Base-by-base conservation (phyloP, 2,329 filamentous ascomycete genomes). In the Hypoxylon sp. region DNA sequence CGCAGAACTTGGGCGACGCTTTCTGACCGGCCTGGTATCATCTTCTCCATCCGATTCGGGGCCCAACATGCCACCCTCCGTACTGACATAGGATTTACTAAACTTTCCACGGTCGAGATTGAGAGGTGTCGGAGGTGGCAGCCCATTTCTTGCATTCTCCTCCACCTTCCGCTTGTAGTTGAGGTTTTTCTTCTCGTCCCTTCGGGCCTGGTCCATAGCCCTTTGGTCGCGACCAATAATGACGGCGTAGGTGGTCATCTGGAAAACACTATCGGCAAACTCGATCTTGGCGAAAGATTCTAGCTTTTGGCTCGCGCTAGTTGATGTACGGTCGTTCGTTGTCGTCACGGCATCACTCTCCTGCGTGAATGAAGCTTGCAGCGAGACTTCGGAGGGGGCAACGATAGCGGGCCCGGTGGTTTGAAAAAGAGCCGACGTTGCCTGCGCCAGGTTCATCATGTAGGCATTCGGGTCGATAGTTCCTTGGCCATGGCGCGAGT, bases 181-280 rank as follows among this genome's bases (percentile, higher is more conserved):
- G 27, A 77, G 74, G 23, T 73, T 70, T 23, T 76, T 73, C 53
- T 72, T 77, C 64, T 80, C 77, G 51, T 83, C 77, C 46, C 73
- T 73, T 32, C 77, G 75, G 15, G 82, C 82, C 60, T 81, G 77
- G 45, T 78, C 72, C 58, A 83, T 71, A 7, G 84, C 84, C 42
- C 77, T 73, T 63, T 85, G 78, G 69, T 91, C 88, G 54, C 89
- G 85, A 45, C 88, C 88, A 19, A 92, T 82, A 48, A 89, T 81
- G 61, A 91, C 80, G 42, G 82, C 79, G 62, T 86, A 87, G 1
- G 87, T 90, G 41, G 85, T 90, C 84, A 92, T 88, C 70, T 89
- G 88, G 68, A 89, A 91, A 47, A 85, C 81, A 65, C 88, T 87
- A 73, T 92, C 89, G 60, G 81, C 79, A 66, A 92, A 91, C 63